Evolutionary conservation across 2,329 filamentous ascomycete genomes (phyloP).

Genomic region (Apiospora rasikravindrae): DNA sequence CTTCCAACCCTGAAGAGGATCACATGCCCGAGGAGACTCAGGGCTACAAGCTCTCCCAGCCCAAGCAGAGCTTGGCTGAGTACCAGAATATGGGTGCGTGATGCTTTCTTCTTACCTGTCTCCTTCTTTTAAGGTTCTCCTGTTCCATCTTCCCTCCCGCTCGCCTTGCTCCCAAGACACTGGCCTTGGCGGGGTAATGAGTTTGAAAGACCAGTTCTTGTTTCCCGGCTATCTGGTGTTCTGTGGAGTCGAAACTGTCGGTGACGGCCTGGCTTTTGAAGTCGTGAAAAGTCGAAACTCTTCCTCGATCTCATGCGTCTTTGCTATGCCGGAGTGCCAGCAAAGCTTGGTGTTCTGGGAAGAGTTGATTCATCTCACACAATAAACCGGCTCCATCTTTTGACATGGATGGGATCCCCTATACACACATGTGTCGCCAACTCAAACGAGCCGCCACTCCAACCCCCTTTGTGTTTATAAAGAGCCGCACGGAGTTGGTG

Average conservation of each 20-base stretch:
- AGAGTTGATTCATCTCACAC: not conserved
- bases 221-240: not conserved
- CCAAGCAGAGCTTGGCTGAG: conserved; percentile 94
- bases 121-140: conserved; percentile 17
- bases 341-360: not conserved
- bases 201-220: not conserved
- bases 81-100: conserved; percentile 86
- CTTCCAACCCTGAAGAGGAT: conserved; percentile 73
- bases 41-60: conserved; percentile 96
- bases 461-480: not conserved
- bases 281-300: not conserved
- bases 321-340: not conserved
- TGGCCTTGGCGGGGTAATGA: not conserved
- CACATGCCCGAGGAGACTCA: conserved; percentile 85
- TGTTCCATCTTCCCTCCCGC: conserved; percentile 19
- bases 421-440: not conserved
- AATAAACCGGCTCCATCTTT: not conserved
- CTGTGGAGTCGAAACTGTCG: conserved; percentile 10
- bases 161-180: not conserved
- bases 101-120: conserved; percentile 17
- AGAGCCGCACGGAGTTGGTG: not conserved
- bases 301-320: not conserved
- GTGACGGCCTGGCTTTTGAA: not conserved
- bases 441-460: not conserved
- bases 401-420: not conserved